Evolutionary conservation across 1,284 basidiomycete species (phyloP), one percentile per base, ranked within the genome.

Genomic region (Xerocomus cyaneibrunnescens): DNA sequence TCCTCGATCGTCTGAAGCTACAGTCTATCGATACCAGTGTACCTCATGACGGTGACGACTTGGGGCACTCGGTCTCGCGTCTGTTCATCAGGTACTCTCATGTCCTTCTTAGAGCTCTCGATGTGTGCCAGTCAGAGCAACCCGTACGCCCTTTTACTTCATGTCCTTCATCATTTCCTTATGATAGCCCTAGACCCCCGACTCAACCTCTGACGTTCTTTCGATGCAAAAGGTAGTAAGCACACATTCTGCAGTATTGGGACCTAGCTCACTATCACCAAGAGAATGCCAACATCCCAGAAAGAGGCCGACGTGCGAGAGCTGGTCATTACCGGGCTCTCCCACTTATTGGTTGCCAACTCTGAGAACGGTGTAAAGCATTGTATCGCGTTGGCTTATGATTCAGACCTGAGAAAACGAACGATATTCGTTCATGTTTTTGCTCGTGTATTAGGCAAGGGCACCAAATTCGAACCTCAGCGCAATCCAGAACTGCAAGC

Each of bases 311-410:
- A 85, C 50, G 69, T 89, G 28, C 78, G 85, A 16, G 87, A 91
- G 52, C 69, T 89, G 27, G 80, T 89, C 42, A 85, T 94, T 51
- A 79, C 81, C 7, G 91, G 89, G 0, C 78, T 96, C 3, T 83
- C 92, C 0, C 84, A 94, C 57, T 75, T 96, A 7, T 83, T 96
- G 50, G 84, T 82, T 23, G 83, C 92, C 17, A 97, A 96, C 64
- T 87, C 91, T 28, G 91, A 96, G 62, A 88, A 84, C 57, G 93
- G 92, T 13, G 83, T 96, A 60, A 94, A 94, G 68, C 91, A 94
- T 67, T 94, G 89, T 62, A 79, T 96, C 25, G 74, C 84, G 2
- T 73, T 92, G 50, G 91, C 89, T 3, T 94, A 93, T 61, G 87
- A 92, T 61, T 72, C 78, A 25, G 89, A 95, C 62, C 75, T 79